Evolutionary conservation across 768 basidiomycete genomes (phyloP), one percentile per base, ranked within the genome.

Genomic region (Clathrus columnatus): DNA sequence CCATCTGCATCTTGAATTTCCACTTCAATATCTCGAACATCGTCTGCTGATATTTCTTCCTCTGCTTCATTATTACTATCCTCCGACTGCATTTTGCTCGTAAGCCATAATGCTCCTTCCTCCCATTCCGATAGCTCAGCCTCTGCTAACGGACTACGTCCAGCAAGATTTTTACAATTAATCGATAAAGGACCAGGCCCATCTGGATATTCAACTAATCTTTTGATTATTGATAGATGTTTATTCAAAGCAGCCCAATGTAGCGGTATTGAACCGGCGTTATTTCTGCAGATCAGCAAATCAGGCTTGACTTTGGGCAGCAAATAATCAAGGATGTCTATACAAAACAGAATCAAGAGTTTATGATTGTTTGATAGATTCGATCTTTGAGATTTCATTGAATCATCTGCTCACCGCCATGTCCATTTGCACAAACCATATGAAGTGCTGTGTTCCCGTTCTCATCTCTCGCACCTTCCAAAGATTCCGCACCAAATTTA

Each of bases 201-300:
- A n/a, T 23, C 63, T 0, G 77, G 70, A 60, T 75, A 76, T 50
- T 74, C 68, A 10, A 91, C 79, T 27, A 91, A 78, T 30, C 72
- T 74, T 65, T 83, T 75, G 0, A 78, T 75, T 47, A 83, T 65
- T 6, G 69, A 65, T 2, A 95, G 78, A 61, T 94, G 93, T 2
- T 77, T 72, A 67, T 96, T 97, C 41, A 92, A 68, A 2, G 87
- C 81, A 0, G 93, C 92, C 93, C 93, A 96, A 64, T 97, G 94
- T 5, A 96, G 70, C 6, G 94, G 78, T 2, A 89, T 94, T 23
- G 93, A 94, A 50, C 82, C 76, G 0, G 87, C 76, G 26, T 67
- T 67, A 64, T 96, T 97, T 57, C 78, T 79, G 0, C 74, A 71
- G 1, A 81, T 70, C 20, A 92, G 64, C 6, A 90, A 68, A 2